Evolutionary conservation across 164 flowering plant species (phyloP).

Genomic region (Stephania cephalantha): DNA sequence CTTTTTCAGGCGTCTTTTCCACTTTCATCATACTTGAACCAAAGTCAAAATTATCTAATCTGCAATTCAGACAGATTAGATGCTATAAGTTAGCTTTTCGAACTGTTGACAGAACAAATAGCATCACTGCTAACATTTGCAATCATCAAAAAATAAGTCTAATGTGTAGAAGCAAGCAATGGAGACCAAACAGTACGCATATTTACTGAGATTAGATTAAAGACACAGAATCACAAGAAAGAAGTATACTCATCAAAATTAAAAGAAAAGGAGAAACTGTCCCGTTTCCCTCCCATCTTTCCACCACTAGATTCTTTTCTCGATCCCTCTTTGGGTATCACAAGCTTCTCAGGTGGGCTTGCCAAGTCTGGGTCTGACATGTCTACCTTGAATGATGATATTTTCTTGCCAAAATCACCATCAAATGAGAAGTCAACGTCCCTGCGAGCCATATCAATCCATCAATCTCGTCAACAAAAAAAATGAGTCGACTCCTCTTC

Average conservation of each 20-base stretch:
- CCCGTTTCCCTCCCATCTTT: conserved; percentile 35
- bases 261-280: conserved; percentile 53
- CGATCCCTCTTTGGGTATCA: conserved; percentile 40
- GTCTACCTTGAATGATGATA: conserved; percentile 79
- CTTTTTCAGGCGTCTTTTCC: conserved; percentile 28
- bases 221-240: neutral
- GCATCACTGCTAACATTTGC: neutral
- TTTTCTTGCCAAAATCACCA: conserved; percentile 66
- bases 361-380: conserved; percentile 84
- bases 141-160: neutral
- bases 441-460: conserved; percentile 32
- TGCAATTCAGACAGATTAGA: conserved; percentile 20
- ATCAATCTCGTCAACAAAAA: conserved; percentile 9
- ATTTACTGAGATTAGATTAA: neutral
- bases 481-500: neutral
- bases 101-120: neutral
- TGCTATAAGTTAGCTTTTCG: neutral
- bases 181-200: neutral
- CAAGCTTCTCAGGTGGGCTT: conserved; percentile 39
- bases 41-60: conserved; percentile 56
- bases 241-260: conserved; percentile 68
- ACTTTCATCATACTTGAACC: conserved; percentile 34
- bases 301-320: conserved; percentile 34
- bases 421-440: conserved; percentile 81
- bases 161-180: neutral